Percentiles rank a stretch among this genome's conserved stretches.
These are phyloP conservation scores for Scleroderma bovista DNA, from an alignment of 768 basidiomycete genomes.

Conservation along the genomic window DNA sequence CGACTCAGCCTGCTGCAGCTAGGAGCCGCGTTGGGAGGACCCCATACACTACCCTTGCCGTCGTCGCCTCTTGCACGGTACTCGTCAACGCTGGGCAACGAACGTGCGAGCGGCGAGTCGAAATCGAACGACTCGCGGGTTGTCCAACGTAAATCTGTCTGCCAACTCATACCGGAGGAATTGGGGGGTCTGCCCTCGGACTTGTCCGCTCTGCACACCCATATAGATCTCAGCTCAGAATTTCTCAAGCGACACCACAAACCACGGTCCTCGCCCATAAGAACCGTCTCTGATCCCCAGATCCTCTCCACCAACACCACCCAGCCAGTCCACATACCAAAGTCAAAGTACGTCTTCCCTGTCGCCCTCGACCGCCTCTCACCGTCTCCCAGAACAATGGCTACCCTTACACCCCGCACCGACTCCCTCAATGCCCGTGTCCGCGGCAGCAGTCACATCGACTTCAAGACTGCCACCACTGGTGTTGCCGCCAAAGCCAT, in stretches of 20 bases:
- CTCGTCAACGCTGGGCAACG: constrained; percentile 3
- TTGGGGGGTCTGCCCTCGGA: constrained; percentile 22
- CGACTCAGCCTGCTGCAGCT: constrained; percentile 11
- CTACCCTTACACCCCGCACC: constrained; percentile 49
- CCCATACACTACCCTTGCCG: constrained; percentile 6
- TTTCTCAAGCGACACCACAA: constrained; percentile 62
- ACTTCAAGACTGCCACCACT: constrained; percentile 97
- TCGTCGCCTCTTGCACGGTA: constrained; percentile 22
- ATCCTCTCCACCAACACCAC: constrained; percentile 62
- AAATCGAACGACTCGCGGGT: no score
- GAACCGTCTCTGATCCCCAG: constrained; percentile 46
- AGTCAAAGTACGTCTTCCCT: constrained; percentile 32
- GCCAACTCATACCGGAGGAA: constrained; percentile 31
- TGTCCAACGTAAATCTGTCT: constrained; percentile 16
- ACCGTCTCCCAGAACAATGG: constrained; percentile 41
- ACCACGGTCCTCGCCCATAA: constrained; percentile 39
- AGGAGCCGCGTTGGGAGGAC: constrained; percentile 1
- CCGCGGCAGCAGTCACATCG: constrained; percentile 76
- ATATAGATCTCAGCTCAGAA: constrained; percentile 33
- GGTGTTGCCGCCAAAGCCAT: constrained; percentile 93
- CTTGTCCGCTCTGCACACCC: constrained; percentile 29
- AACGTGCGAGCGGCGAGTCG: constrained; percentile 5
- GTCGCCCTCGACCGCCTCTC: constrained; percentile 6
- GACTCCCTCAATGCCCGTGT: constrained; percentile 69
- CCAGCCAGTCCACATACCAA: constrained; percentile 51